Evolutionary conservation across 495 filamentous ascomycete genomes (phyloP).

Genomic region (Trichoderma erinaceum): DNA sequence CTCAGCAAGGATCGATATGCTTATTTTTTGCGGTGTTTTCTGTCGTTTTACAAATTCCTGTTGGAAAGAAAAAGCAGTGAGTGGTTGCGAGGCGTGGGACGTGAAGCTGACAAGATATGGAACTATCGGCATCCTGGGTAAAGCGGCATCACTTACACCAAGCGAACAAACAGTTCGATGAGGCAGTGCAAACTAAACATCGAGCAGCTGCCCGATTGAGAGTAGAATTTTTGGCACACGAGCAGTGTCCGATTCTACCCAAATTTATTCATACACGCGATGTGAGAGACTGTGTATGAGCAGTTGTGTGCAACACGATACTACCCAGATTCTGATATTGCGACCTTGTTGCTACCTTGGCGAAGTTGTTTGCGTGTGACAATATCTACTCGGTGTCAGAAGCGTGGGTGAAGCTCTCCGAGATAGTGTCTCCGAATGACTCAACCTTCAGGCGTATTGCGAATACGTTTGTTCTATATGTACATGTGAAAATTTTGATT

Average conservation of each 20-base stretch:
- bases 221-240: background rate
- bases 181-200: background rate
- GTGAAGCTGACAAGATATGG: background rate
- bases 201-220: background rate
- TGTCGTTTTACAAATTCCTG: background rate
- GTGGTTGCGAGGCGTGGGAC: background rate
- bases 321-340: background rate
- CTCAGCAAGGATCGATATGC: background rate
- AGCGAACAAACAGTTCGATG: background rate
- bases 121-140: background rate
- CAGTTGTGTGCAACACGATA: background rate
- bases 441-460: too few species aligned
- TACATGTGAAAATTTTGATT: conserved; percentile 24
- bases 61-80: background rate
- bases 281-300: too few species aligned
- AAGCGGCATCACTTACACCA: background rate
- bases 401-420: too few species aligned
- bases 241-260: background rate
- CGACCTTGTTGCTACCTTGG: too few species aligned
- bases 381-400: too few species aligned
- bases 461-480: background rate
- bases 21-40: background rate
- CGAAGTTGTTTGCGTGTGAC: too few species aligned
- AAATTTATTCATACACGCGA: background rate
- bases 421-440: too few species aligned